Conservation (phyloP, 371 early-diverging fungal species). For the Apophysomyces sp. region DNA sequence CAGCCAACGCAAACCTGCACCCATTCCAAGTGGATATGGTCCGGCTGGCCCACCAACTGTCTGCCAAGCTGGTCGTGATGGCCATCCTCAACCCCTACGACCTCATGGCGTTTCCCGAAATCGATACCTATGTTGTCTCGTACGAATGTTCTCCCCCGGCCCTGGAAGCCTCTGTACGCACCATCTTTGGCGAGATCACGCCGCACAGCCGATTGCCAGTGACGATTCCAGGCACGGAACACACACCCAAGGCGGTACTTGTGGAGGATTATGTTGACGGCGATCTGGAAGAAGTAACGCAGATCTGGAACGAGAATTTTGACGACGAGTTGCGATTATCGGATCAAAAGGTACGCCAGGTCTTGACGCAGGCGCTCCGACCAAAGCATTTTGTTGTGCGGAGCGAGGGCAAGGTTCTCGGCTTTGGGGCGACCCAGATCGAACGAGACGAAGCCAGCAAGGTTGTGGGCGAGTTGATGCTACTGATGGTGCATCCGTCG, state of each 20-base stretch:
- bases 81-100: constrained; percentile 53
- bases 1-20: constrained; percentile 47
- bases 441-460: constrained; percentile 1
- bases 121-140: constrained; percentile 41
- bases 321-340: constrained; percentile 27
- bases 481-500: constrained; percentile 33
- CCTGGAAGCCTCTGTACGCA: constrained; percentile 36
- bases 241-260: neutral
- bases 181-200: constrained; percentile 41
- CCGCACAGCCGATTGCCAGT: constrained; percentile 30
- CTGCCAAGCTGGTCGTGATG: constrained; percentile 22
- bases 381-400: constrained; percentile 28
- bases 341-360: constrained; percentile 15
- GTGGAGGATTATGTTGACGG: constrained; percentile 4
- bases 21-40: constrained; percentile 43
- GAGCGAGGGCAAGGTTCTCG: constrained; percentile 18
- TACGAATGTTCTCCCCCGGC: constrained; percentile 53
- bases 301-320: constrained; percentile 29
- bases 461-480: constrained; percentile 28
- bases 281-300: constrained; percentile 13
- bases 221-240: constrained; percentile 23
- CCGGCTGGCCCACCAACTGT: constrained; percentile 13
- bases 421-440: constrained; percentile 39
- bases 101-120: constrained; percentile 34
- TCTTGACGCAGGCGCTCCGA: constrained; percentile 18